Evolutionary conservation across 2,329 filamentous ascomycete genomes (phyloP).

Genomic region (Fusarium sp.): DNA sequence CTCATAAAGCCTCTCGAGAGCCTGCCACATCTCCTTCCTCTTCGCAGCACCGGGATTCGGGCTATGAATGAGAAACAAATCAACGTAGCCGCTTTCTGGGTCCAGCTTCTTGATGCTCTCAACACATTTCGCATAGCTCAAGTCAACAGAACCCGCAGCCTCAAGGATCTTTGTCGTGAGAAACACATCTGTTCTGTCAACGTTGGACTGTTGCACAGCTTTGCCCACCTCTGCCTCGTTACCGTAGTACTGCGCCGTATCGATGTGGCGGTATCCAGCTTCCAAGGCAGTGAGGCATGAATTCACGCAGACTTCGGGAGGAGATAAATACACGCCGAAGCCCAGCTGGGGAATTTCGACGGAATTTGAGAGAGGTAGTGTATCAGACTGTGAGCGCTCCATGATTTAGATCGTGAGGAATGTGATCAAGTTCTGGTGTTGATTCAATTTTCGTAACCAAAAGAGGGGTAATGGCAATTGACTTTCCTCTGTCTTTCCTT

Average conservation of each 20-base stretch:
- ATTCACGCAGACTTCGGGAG: slow-evolving; percentile 62
- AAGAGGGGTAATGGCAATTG: slow-evolving; percentile 23
- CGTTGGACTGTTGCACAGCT: slow-evolving; percentile 58
- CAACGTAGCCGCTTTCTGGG: slow-evolving; percentile 68
- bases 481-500: background rate
- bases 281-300: slow-evolving; percentile 68
- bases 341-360: slow-evolving; percentile 71
- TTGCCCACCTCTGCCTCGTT: slow-evolving; percentile 61
- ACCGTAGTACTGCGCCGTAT: slow-evolving; percentile 55
- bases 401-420: background rate
- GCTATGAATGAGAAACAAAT: slow-evolving; percentile 77
- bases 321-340: slow-evolving; percentile 76
- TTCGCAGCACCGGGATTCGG: slow-evolving; percentile 65
- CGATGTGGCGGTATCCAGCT: slow-evolving; percentile 67
- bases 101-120: slow-evolving; percentile 73
- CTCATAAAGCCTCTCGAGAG: slow-evolving; percentile 69
- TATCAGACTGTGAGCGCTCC: slow-evolving; percentile 33
- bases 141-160: slow-evolving; percentile 61
- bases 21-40: slow-evolving; percentile 73
- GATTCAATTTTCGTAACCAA: background rate
- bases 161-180: slow-evolving; percentile 65
- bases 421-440: background rate
- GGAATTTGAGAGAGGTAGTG: slow-evolving; percentile 40
- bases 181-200: slow-evolving; percentile 61
- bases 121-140: slow-evolving; percentile 68